phyloP scores from a whole-genome alignment of 2,329 filamentous ascomycete species.

The Pseudogymnoascus sp. region DNA sequence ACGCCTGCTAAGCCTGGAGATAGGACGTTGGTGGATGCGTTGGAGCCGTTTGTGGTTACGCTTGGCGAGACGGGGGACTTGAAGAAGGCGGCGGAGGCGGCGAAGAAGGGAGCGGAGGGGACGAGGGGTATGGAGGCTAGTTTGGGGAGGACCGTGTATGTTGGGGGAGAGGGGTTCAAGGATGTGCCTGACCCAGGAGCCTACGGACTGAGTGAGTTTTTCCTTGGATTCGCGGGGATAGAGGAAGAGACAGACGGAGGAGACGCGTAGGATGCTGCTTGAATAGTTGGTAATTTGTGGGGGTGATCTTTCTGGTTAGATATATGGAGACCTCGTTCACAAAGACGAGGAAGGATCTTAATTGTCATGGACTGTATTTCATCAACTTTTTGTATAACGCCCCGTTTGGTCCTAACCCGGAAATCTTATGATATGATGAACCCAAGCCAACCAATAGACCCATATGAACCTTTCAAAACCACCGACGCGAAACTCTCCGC shows the following conservation, averaged over 20 bases:
- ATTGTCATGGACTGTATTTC: constrained; percentile 18
- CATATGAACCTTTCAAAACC: constrained; percentile 13
- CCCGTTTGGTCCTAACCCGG: constrained; percentile 10
- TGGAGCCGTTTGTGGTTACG: constrained; percentile 77
- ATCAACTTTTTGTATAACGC: constrained; percentile 21
- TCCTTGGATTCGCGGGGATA: constrained; percentile 62
- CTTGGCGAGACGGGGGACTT: constrained; percentile 61
- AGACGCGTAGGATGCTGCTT: background rate
- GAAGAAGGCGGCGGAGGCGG: constrained; percentile 67
- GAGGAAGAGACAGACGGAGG: constrained; percentile 18
- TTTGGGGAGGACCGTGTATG: constrained; percentile 75
- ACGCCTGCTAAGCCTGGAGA: constrained; percentile 88
- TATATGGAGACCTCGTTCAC: background rate
- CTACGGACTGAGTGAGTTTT: constrained; percentile 69
- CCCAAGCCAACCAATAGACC: constrained; percentile 12
- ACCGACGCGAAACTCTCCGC: constrained; percentile 14
- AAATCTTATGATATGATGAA: constrained; percentile 13
- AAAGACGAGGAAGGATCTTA: background rate
- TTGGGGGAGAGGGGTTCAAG: constrained; percentile 68
- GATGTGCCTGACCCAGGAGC: constrained; percentile 74
- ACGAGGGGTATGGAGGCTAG: constrained; percentile 92
- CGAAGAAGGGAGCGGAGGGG: constrained; percentile 67
- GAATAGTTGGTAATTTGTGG: constrained; percentile 5
- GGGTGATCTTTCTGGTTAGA: constrained; percentile 5
- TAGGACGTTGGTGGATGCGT: constrained; percentile 81